phyloP scores from a whole-genome alignment of 805 yeast species.

The Yarrowia porcina region DNA sequence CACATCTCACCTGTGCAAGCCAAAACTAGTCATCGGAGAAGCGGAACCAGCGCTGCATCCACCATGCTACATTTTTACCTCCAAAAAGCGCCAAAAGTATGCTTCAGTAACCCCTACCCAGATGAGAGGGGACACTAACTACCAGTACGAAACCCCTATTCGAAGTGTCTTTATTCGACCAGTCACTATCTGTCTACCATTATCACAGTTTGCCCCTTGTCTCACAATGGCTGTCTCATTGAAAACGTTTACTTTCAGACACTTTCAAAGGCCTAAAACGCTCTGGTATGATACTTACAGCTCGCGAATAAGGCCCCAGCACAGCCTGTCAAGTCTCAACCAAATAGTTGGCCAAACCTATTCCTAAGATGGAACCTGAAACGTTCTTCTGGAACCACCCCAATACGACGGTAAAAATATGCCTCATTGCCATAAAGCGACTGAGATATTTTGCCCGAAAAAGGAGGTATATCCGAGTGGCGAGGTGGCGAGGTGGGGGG shows the following conservation, averaged over 20 bases:
- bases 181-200: background rate
- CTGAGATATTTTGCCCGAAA: background rate
- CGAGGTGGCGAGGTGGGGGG: too few species aligned
- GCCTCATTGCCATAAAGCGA: too few species aligned
- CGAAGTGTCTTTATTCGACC: too few species aligned
- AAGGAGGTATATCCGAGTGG: background rate
- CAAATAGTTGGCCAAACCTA: background rate
- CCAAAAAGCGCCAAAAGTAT: too few species aligned
- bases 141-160: too few species aligned
- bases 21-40: background rate
- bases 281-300: background rate
- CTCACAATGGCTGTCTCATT: background rate
- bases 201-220: conserved; percentile 9
- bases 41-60: background rate
- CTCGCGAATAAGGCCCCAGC: background rate
- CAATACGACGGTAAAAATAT: background rate
- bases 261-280: background rate
- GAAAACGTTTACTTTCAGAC: background rate
- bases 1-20: too few species aligned
- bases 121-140: background rate
- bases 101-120: background rate
- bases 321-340: background rate
- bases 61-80: background rate
- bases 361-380: background rate
- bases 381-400: background rate